Evolutionary conservation across 148 eudicot species (phyloP), one percentile per base, ranked within the genome.

Genomic region (Cornus florida): DNA sequence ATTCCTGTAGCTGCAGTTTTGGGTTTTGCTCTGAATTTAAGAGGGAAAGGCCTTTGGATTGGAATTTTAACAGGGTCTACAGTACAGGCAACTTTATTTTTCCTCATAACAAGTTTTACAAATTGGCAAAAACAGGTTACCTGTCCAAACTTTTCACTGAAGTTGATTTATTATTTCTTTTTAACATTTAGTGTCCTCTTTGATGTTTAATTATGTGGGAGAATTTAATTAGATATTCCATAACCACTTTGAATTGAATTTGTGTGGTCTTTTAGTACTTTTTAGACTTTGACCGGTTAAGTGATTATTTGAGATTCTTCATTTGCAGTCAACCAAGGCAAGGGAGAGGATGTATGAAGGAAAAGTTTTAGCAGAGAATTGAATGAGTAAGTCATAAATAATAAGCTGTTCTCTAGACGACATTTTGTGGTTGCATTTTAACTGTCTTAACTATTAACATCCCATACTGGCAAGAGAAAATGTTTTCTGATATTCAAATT

Each of bases 1-100:
- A 80, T 84, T 2, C 87, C 91, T 8, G 38, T 80, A 0, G 82
- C 91, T 11, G 7, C 72, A 14, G 60, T 84, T 1, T 67, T 84
- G 10, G 89, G 80, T 11, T 86, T 86, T 67, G 78, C 32, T 10
- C 19, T 76, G 31, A 75, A 78, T 23, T 60, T 82, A 32, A 80
- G 79, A 73, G 91, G 89, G 17, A 71, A 74, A 31, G 89, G 89
- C 0, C 67, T 88, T 20, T 88, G 91, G 91, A 67, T 69, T 22
- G 91, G 91, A 28, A 67, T 84, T 33, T 11, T 68, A 2, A 66
- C 73, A 2, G 87, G 85, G 5, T 70, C 82, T 14, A 41, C 64
- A 11, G 69, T 84, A 32, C 89, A 82, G 56, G 28, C 70, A 20
- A 13, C 74, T 10, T 13, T 82, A 65, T 77, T 87, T 35, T 32